A percentile compares a stretch with the other conserved stretches of the same genome.
Conservation (phyloP, 2,329 filamentous ascomycete genomes). For the Geosmithia flava region DNA sequence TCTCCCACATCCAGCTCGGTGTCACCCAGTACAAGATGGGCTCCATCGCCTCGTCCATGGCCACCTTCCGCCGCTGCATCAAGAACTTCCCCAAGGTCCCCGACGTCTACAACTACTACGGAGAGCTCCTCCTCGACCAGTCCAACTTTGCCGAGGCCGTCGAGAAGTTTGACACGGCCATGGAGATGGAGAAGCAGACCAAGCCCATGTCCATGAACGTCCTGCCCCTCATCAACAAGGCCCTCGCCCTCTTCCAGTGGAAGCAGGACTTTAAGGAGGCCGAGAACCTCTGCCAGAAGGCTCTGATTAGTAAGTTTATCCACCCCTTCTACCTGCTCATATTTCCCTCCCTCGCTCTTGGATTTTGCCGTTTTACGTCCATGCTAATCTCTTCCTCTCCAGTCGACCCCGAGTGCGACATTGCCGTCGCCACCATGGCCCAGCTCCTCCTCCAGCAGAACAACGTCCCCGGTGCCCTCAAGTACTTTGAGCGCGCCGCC, state of each 20-base stretch:
- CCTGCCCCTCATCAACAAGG: conserved; percentile 95
- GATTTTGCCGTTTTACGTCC: background rate
- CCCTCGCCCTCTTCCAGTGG: conserved; percentile 93
- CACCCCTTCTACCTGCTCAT: conserved; percentile 3
- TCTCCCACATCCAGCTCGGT: conserved; percentile 97
- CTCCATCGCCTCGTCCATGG: conserved; percentile 94
- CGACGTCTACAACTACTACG: conserved; percentile 99
- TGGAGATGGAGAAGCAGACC: conserved; percentile 92
- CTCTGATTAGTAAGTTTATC: conserved; percentile 88
- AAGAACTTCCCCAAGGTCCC: conserved; percentile 97
- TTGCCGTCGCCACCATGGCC: conserved; percentile 96
- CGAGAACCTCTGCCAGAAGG: conserved; percentile 94
- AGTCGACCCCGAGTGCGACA: conserved; percentile 98
- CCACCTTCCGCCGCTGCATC: conserved; percentile 91
- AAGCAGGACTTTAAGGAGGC: conserved; percentile 93
- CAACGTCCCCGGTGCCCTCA: conserved; percentile 88
- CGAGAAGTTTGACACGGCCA: conserved; percentile 96
- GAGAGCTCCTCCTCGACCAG: conserved; percentile 92
- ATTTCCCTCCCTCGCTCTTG: background rate
- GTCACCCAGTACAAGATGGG: conserved; percentile 99
- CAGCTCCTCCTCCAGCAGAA: conserved; percentile 95
- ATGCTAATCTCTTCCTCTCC: conserved; percentile 19
- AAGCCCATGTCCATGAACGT: conserved; percentile 97
- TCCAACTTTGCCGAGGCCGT: conserved; percentile 91
- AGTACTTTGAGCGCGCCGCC: conserved; percentile 93